A percentile compares a stretch with the other conserved stretches of the same genome.
Evolutionary conservation across 1,139 yeast genomes (phyloP).

Genomic region (Scheffersomyces segobiensis): DNA sequence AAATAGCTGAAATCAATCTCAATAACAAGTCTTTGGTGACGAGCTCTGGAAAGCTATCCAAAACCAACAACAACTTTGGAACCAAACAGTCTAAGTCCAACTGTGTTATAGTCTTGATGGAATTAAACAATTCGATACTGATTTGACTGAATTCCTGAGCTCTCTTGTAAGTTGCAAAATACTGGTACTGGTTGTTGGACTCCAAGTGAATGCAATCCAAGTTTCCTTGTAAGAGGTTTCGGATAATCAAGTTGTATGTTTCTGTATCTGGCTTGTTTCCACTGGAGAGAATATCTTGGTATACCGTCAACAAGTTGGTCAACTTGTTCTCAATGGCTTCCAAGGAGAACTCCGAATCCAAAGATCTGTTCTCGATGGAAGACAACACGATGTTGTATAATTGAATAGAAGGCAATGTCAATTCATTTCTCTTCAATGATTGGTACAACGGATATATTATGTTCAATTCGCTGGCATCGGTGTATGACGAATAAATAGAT

Average conservation of each 20-base stretch:
- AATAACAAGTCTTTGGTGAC: conserved; percentile 21
- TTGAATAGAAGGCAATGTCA: conserved; percentile 32
- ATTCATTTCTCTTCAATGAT: conserved; percentile 38
- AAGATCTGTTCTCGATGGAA: conserved; percentile 32
- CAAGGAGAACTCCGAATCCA: conserved; percentile 25
- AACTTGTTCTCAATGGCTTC: conserved; percentile 41
- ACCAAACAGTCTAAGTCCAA: conserved; percentile 27
- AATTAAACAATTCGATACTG: conserved; percentile 57
- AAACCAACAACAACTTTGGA: conserved; percentile 27
- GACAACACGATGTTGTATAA: conserved; percentile 38
- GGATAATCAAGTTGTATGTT: conserved; percentile 55
- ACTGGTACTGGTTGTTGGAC: conserved; percentile 7
- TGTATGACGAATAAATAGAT: conserved; percentile 13
- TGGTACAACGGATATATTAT: conserved; percentile 46
- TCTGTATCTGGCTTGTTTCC: conserved; percentile 51
- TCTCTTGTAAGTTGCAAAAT: conserved; percentile 5
- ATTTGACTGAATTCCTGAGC: conserved; percentile 63
- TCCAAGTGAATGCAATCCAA: conserved; percentile 23
- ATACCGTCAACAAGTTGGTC: conserved; percentile 62
- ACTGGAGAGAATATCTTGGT: conserved; percentile 56
- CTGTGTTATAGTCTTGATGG: conserved; percentile 36
- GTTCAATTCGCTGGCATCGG: conserved; percentile 25
- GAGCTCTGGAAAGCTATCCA: conserved; percentile 30
- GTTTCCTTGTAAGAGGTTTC: conserved; percentile 53
- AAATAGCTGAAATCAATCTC: conserved; percentile 13